Conservation (phyloP, 768 basidiomycete genomes). For the Suillus brevipes region DNA sequence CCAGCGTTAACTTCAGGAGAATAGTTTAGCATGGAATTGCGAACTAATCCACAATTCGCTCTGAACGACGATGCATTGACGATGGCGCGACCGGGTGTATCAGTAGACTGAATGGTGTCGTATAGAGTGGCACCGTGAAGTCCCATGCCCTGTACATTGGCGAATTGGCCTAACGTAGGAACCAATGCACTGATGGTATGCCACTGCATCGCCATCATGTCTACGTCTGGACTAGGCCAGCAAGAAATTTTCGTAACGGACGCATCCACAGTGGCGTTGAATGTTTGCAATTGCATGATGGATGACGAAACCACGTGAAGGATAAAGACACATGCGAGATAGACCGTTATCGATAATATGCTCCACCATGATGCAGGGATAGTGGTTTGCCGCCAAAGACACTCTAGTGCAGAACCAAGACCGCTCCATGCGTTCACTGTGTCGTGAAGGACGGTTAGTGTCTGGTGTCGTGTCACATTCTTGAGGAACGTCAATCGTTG, state of each 20-base stretch:
- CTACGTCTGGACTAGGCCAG: slow-evolving; percentile 13
- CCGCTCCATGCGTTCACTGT: slow-evolving; percentile 22
- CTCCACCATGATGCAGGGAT: slow-evolving; percentile 14
- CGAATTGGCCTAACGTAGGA: slow-evolving; percentile 1
- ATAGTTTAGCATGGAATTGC: not conserved
- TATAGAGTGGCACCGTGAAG: slow-evolving; percentile 15
- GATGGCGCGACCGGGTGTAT: slow-evolving; percentile 1
- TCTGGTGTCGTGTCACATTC: slow-evolving; percentile 7
- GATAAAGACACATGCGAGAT: slow-evolving; percentile 18
- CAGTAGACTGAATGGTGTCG: slow-evolving; percentile 9
- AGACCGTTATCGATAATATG: slow-evolving; percentile 16
- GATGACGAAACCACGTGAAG: slow-evolving; percentile 24
- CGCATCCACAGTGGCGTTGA: slow-evolving; percentile 7
- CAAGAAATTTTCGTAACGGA: not conserved
- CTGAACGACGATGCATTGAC: slow-evolving; percentile 18
- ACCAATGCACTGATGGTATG: not conserved
- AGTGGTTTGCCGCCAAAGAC: slow-evolving; percentile 19
- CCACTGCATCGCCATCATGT: slow-evolving; percentile 6
- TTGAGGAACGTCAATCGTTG: slow-evolving; percentile 18
- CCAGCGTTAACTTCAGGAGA: not conserved
- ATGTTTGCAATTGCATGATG: slow-evolving; percentile 20
- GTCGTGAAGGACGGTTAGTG: slow-evolving; percentile 23
- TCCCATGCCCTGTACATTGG: slow-evolving; percentile 8
- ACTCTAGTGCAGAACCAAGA: slow-evolving; percentile 18
- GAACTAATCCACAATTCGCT: slow-evolving; percentile 14